Base-by-base conservation (phyloP, 1,284 basidiomycete genomes). In the Mrakiaceae sp. region DNA sequence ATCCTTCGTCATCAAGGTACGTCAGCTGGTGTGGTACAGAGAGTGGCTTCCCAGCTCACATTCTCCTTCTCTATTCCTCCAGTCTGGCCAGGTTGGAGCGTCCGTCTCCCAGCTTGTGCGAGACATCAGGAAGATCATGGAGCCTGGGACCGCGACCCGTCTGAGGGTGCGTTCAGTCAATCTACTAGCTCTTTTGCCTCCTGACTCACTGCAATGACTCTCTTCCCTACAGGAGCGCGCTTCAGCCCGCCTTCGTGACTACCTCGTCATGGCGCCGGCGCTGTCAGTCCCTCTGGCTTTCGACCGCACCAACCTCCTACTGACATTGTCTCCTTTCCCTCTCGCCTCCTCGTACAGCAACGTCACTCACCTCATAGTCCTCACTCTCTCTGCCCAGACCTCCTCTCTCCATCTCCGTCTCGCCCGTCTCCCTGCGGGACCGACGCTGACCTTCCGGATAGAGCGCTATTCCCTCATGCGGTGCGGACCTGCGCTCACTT, bases 91-190 rank as follows among this genome's bases (percentile, higher is more conserved):
- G 66, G 93, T 98, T 46, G 93, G 94, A 12, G 81, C 83, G 63
- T 90, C 90, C n/a, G 81, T 96, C 62, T 78, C 85, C 3, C 87
- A 91, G 70, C 85, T 99, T 46, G 93, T 97, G 12, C 83, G 87
- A 62, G 96, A 99, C 77, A 80, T 97, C 71, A 82, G 96, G 70
- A 89, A 90, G 75, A 87, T 96, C 68, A 92, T 99, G 90, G 96
- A 98, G 76, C 96, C 96, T 67, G 93, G 98, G 75, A 99, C 96
- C 27, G 96, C 95, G 5, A 87, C 86, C 67, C 82, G 94, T 60
- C 82, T 99, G 16, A 85, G 80, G 78, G 91, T 93, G 70, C 69
- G 84, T 79, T 6, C 49, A 54, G 39, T 40, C 40, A 14, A 10
- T 39, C 56, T 59, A 43, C 27, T 60, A 27, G 27, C 27, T 27